A percentile compares a stretch with the other conserved stretches of the same genome.
Evolutionary conservation across 2,329 filamentous ascomycete species (phyloP).

Genomic region (Didymella keratinophila): DNA sequence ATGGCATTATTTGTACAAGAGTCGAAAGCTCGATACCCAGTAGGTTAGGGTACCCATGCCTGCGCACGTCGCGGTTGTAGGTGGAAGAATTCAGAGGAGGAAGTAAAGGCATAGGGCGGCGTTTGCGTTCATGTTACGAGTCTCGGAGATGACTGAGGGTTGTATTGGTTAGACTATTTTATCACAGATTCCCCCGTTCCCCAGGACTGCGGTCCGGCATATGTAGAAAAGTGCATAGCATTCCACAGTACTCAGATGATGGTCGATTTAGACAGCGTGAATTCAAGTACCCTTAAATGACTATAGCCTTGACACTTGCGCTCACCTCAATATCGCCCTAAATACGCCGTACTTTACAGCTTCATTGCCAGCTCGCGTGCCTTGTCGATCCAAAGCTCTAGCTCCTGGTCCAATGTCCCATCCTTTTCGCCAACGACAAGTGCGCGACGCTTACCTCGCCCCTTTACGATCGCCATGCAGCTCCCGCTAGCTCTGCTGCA

Average conservation of each 20-base stretch:
- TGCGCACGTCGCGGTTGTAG: neutral
- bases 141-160: constrained; percentile 9
- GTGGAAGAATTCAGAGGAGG: constrained; percentile 5
- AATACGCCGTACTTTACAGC: neutral
- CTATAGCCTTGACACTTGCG: neutral
- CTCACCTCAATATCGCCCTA: too few relatives aligned
- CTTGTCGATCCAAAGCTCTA: too few relatives aligned
- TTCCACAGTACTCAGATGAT: neutral
- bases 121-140: constrained; percentile 10
- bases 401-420: neutral
- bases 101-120: constrained; percentile 16
- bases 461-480: neutral
- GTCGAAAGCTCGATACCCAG: neutral
- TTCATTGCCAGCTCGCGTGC: neutral
- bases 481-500: constrained; percentile 11
- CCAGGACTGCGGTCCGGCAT: constrained; percentile 8
- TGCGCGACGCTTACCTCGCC: too few relatives aligned
- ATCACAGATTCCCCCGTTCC: constrained; percentile 33
- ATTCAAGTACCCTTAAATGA: neutral
- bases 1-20: constrained; percentile 1
- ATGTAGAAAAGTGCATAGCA: constrained; percentile 17
- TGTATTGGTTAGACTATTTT: constrained; percentile 27
- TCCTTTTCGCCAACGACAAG: neutral
- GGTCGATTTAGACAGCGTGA: too few relatives aligned
- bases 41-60: neutral